Base-by-base conservation (phyloP, 2,329 filamentous ascomycete genomes). In the Aureobasidium sp. region DNA sequence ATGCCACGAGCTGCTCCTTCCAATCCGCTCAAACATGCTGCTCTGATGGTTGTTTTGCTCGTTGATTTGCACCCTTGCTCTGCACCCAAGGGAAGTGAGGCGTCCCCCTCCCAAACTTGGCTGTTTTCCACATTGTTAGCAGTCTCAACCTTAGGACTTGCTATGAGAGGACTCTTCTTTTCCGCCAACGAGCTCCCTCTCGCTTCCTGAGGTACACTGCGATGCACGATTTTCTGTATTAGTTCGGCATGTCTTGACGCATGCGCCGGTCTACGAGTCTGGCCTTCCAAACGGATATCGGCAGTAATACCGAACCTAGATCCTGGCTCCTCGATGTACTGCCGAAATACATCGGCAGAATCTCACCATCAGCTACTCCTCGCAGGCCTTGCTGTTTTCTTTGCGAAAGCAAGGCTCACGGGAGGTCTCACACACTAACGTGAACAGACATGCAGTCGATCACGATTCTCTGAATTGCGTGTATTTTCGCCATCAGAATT, bases 1-100 rank as follows among this genome's bases (percentile, higher is more conserved):
- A 58, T 58, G 55, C 43, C 55, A 47, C 43, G 55, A 23, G 42
- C 21, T 57, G 40, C 42, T 57, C 19, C 10, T 33, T 23, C 42
- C 42, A 57, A 58, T 31, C 46, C 31, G n/a, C 33, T 49, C 55
- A 38, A 31, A 45, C 43, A 38, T 40, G 35, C 27, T 42, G 37
- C 38, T 33, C 27, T 23, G 19, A 9, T n/a, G n/a, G 35, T 31
- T 31, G 19, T 25, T 43, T 19, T 33, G 25, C 42, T 29, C 11
- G 29, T n/a, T 21, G 47, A 17, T 31, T n/a, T 23, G 31, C 19
- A 19, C 29, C 27, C 21, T 35, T 33, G n/a, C 9, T 31, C n/a
- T 49, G n/a, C 33, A 19, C n/a, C 17, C 4, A 31, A 10, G 37
- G 8, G 31, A 17, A 50, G 6, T 8, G 47, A 37, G 47, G 31